Evolutionary conservation across 108 stramenopile species (phyloP).

Genomic region (Mediolabrus comicus): DNA sequence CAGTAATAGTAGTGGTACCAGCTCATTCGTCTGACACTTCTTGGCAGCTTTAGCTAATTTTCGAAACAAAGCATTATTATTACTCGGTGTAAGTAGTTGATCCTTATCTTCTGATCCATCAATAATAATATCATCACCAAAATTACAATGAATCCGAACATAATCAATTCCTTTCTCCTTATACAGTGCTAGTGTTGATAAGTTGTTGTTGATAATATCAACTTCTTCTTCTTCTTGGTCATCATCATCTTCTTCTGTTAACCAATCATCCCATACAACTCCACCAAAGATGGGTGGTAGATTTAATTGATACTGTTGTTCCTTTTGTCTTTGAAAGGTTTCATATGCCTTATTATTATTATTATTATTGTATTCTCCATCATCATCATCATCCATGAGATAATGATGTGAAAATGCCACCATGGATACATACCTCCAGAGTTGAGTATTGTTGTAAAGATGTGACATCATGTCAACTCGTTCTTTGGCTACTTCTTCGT

Average conservation of each 20-base stretch:
- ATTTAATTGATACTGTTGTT: not conserved
- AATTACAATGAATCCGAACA: slow-evolving; percentile 3
- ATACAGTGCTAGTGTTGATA: not conserved
- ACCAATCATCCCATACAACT: slow-evolving; percentile 13
- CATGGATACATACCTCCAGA: slow-evolving; percentile 9
- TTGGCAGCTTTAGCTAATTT: not conserved
- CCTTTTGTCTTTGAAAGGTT: not conserved
- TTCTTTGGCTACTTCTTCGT: not conserved
- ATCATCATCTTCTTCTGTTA: not conserved
- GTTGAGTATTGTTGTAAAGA: slow-evolving; percentile 5
- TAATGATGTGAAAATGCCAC: slow-evolving; percentile 34
- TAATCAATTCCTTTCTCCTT: slow-evolving; percentile 16
- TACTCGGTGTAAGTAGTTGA: not conserved
- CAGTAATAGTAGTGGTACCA: not conserved
- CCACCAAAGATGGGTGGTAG: slow-evolving; percentile 15
- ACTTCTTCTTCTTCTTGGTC: not conserved
- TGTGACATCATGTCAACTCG: slow-evolving; percentile 24
- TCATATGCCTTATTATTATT: not conserved
- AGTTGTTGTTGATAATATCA: no score
- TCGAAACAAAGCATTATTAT: slow-evolving; percentile 1
- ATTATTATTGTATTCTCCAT: not conserved
- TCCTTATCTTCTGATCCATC: not conserved
- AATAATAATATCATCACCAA: not conserved
- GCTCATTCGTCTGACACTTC: not conserved
- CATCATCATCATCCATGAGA: not conserved